Base-by-base conservation (phyloP, 768 basidiomycete genomes). In the Kwoniella dendrophila region DNA sequence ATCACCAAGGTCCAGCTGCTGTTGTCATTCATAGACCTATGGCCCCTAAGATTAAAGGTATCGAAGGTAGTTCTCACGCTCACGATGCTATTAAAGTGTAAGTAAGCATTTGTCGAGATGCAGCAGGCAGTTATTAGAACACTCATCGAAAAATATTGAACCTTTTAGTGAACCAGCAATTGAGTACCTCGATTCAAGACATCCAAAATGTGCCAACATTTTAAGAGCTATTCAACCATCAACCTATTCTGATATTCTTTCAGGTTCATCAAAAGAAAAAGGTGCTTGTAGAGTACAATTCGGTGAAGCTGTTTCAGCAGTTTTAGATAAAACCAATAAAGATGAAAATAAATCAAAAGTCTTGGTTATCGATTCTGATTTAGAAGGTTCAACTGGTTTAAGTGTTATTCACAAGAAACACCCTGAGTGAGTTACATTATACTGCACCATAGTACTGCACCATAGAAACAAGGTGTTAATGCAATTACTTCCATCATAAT, bases 381-480 rank as follows among this genome's bases (percentile, higher is more conserved):
- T 92, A 48, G 90, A 93, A 81, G 91, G 91, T 33, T 92, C 91
- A 0, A 93, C 91, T 29, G 91, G 91, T 58, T 80, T 93, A 69
- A 92, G 90, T 80, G 86, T 83, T 50, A 92, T 93, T 62, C 90
- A 92, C 78, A 86, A 90, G 80, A 90, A 90, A 79, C 89, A 92
- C 71, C 91, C 91, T 2, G 90, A 92, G 76, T 89, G 90, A 18
- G 92, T 91, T 4, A 4, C 41, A 14, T 20, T 5, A 43, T 10
- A n/a, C 41, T 8, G 36, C 36, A 38, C 36, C 8, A n/a, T n/a
- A n/a, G n/a, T n/a, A n/a, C n/a, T n/a, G n/a, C n/a, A n/a, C n/a
- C n/a, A n/a, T n/a, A n/a, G n/a, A n/a, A n/a, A n/a, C n/a, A n/a
- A n/a, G n/a, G n/a, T n/a, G 50, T 33, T 52, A 33, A 52, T 33